Conservation (phyloP, 2,329 filamentous ascomycete genomes). For the Pseudogymnoascus sp. region DNA sequence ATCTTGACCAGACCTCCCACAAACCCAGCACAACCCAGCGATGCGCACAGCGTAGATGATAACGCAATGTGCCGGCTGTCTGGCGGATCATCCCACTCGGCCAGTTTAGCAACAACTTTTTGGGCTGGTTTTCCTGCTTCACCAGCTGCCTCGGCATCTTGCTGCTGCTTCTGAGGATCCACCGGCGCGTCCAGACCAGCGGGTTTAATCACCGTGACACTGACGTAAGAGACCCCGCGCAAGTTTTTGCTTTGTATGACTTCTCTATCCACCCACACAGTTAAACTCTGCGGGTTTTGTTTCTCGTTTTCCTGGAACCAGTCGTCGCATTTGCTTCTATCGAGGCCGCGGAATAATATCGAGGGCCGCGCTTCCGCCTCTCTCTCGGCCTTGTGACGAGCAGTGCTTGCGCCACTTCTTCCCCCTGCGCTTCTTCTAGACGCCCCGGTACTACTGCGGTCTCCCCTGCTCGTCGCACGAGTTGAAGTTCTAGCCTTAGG, state of each 20-base stretch:
- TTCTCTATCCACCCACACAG: constrained; percentile 80
- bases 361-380: constrained; percentile 61
- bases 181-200: constrained; percentile 64
- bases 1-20: constrained; percentile 83
- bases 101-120: constrained; percentile 68
- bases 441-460: constrained; percentile 69
- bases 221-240: constrained; percentile 67
- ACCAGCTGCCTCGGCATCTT: constrained; percentile 56
- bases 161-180: constrained; percentile 59
- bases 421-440: constrained; percentile 68
- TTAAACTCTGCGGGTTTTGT: constrained; percentile 51
- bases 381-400: constrained; percentile 47
- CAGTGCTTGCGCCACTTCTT: constrained; percentile 66
- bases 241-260: constrained; percentile 64
- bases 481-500: constrained; percentile 72
- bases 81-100: constrained; percentile 78
- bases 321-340: constrained; percentile 59
- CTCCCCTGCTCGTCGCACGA: constrained; percentile 57
- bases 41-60: constrained; percentile 67
- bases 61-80: constrained; percentile 73
- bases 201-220: constrained; percentile 80
- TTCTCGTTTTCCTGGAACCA: constrained; percentile 63
- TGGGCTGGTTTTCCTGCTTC: constrained; percentile 49
- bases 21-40: constrained; percentile 62
- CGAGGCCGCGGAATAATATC: constrained; percentile 74